phyloP scores from a whole-genome alignment of 331 rosid species.

The Arachis monticola region DNA sequence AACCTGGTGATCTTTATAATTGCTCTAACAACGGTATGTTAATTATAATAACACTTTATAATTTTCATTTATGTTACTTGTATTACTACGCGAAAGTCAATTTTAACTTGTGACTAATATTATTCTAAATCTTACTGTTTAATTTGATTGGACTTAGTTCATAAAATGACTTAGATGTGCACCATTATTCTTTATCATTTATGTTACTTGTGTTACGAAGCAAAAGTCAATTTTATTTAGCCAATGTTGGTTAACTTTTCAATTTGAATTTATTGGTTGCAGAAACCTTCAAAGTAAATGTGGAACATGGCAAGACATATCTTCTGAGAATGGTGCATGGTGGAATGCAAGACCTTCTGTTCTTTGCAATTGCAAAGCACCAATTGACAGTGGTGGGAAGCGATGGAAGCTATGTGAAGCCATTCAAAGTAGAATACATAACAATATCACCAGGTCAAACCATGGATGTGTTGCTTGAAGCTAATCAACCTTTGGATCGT shows the following conservation, averaged over 20 bases:
- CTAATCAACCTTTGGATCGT: constrained; percentile 38
- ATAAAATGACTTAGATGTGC: no score
- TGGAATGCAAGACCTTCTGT: constrained; percentile 32
- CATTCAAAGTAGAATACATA: constrained; percentile 45
- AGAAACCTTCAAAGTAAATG: constrained; percentile 41
- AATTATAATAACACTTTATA: no score
- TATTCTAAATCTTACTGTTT: no score
- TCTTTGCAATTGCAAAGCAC: constrained; percentile 52
- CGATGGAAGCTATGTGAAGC: constrained; percentile 54
- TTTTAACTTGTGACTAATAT: no score
- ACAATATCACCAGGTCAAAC: constrained; percentile 58
- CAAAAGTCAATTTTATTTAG: no score
- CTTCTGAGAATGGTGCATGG: constrained; percentile 51
- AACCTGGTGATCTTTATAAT: constrained; percentile 54
- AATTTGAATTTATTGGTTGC: neutral
- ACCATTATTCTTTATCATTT: neutral
- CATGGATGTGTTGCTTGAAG: constrained; percentile 39
- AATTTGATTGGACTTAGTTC: no score
- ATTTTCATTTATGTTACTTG: no score
- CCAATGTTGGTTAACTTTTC: no score
- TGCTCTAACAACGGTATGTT: constrained; percentile 48
- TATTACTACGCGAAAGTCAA: no score
- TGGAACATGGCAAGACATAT: constrained; percentile 51
- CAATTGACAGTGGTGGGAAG: constrained; percentile 52
- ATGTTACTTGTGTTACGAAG: neutral